Base-by-base conservation (phyloP, 2,329 filamentous ascomycete species). In the Zymoseptoria tritici region DNA sequence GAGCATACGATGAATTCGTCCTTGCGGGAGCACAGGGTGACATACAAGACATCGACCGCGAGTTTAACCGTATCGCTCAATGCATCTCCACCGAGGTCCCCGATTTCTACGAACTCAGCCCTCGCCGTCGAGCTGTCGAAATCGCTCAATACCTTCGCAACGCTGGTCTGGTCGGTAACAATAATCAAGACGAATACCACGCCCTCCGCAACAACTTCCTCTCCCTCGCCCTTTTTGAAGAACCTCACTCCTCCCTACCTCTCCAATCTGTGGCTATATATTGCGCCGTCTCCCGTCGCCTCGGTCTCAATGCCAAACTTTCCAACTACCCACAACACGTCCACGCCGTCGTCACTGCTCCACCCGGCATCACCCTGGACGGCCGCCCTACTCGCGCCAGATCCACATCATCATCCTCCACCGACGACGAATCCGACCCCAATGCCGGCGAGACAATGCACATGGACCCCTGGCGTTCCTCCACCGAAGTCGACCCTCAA, bases 1-100 rank as follows among this genome's bases (percentile, higher is more conserved):
- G 86, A 20, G 88, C 88, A 13, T 96, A 95, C 72, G 94, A 97
- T 73, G 82, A 97, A 75, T 97, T 97, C 74, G 85, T 96, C 52
- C 78, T 93, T 26, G 85, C 88, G 64, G 87, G 88, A 57, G 82
- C 85, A 19, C 79, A 81, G 29, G 85, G 87, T n/a, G 91, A 95
- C 70, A 75, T 93, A 56, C 81, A 88, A 59, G 85, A 91, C 52
- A 73, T 80, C 42, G 65, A 82, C 9, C 71, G 74, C n/a, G 77
- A 85, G 49, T 78, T 97, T 21, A 86, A 94, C 71, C 72, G 77
- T 0, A 79, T 90, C 42, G 84, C 86, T 2, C 66, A 72, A 2
- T 74, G 77, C 1, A 84, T 97, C 59, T 78, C 78, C 9, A 62
- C 68, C 0, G 77, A 80, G 24, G 76, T 83, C 60, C 79, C 81